Evolutionary conservation across 2,329 filamentous ascomycete species (phyloP).

Genomic region (Neophaeococcomyces mojaviensis): DNA sequence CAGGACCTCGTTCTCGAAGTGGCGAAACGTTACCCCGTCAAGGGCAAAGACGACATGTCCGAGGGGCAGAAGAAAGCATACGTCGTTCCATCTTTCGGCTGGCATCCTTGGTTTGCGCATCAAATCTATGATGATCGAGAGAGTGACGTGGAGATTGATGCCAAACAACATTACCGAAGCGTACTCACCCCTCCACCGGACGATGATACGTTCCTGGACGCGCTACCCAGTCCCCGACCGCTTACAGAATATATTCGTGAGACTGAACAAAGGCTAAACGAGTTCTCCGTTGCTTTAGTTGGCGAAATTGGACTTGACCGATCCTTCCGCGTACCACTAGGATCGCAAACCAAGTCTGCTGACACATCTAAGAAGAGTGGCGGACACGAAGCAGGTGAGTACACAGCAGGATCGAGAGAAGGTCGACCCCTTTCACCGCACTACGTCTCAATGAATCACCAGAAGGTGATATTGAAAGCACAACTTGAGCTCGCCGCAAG

Average conservation of each 20-base stretch:
- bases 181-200: constrained; percentile 45
- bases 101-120: constrained; percentile 63
- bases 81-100: constrained; percentile 56
- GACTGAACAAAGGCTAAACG: constrained; percentile 41
- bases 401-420: constrained; percentile 55
- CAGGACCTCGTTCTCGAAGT: constrained; percentile 50
- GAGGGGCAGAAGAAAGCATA: constrained; percentile 12
- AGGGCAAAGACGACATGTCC: constrained; percentile 6
- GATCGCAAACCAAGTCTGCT: constrained; percentile 32
- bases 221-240: constrained; percentile 47
- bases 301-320: constrained; percentile 58
- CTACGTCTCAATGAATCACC: constrained; percentile 50
- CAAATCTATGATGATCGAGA: constrained; percentile 45
- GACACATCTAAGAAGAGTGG: constrained; percentile 28
- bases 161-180: constrained; percentile 45
- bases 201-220: constrained; percentile 40
- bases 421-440: constrained; percentile 52
- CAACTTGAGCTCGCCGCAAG: constrained; percentile 55
- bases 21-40: constrained; percentile 29
- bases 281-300: constrained; percentile 49
- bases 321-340: constrained; percentile 53
- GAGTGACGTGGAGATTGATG: constrained; percentile 21
- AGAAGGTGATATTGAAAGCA: constrained; percentile 48
- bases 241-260: constrained; percentile 46
- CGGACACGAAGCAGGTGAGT: constrained; percentile 26